Conservation (phyloP, 2,329 filamentous ascomycete species). For the Thielaviopsis ethacetica region DNA sequence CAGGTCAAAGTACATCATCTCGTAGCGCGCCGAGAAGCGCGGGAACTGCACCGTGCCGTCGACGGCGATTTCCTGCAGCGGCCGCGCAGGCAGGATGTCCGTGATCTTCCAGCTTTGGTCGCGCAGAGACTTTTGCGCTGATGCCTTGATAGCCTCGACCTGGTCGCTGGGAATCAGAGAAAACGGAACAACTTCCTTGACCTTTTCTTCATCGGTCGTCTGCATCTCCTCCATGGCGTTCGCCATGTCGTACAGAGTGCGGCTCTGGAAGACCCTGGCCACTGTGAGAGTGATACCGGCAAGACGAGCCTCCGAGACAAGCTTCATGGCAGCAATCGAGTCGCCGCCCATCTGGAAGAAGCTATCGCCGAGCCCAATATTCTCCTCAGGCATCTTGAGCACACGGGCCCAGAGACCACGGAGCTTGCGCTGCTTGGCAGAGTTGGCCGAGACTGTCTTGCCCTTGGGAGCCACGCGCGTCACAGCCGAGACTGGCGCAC, state of each 20-base stretch:
- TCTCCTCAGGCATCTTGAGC: constrained; percentile 25
- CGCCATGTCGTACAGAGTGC: constrained; percentile 35
- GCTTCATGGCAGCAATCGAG: constrained; percentile 43
- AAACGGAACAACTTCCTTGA: constrained; percentile 28
- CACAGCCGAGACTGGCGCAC: constrained; percentile 8
- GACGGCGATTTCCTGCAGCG: constrained; percentile 43
- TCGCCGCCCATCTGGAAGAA: constrained; percentile 46
- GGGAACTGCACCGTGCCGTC: constrained; percentile 39
- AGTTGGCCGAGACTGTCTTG: constrained; percentile 23
- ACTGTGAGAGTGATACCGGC: constrained; percentile 34
- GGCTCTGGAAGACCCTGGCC: constrained; percentile 36
- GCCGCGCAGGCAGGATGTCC: constrained; percentile 41
- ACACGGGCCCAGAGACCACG: constrained; percentile 32
- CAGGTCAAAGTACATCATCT: constrained; percentile 43
- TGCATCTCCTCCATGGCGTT: constrained; percentile 26
- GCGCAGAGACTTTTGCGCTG: constrained; percentile 33
- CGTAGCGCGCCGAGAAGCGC: constrained; percentile 47
- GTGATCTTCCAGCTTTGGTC: constrained; percentile 33
- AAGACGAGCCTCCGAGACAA: constrained; percentile 37
- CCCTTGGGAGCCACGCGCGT: constrained; percentile 6
- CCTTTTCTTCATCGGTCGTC: constrained; percentile 6
- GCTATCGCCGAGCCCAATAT: constrained; percentile 37
- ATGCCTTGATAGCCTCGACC: constrained; percentile 21
- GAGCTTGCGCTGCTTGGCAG: constrained; percentile 27
- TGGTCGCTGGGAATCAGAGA: constrained; percentile 20